phyloP scores from a whole-genome alignment of 305 asterid genomes.

The Fraxinus nigra region DNA sequence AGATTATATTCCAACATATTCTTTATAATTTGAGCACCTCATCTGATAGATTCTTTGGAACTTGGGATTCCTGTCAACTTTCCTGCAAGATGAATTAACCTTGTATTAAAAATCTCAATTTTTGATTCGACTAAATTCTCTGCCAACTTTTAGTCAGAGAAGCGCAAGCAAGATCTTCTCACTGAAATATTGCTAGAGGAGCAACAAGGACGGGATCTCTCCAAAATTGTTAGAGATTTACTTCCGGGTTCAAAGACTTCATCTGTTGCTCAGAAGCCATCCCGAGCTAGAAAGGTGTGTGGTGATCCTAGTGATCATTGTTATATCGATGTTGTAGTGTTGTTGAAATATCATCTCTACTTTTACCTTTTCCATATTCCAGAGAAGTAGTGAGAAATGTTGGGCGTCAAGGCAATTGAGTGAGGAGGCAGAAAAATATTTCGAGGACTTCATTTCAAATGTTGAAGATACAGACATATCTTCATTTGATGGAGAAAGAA shows the following conservation, averaged over 20 bases:
- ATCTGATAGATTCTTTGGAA: neutral
- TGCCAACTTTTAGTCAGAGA: slow-evolving; percentile 44
- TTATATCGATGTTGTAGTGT: neutral
- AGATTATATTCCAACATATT: neutral
- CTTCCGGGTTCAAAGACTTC: slow-evolving; percentile 44
- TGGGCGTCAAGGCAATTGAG: slow-evolving; percentile 50
- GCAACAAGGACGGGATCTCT: slow-evolving; percentile 46
- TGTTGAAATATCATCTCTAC: neutral
- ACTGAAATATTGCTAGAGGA: slow-evolving; percentile 55
- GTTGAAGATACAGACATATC: slow-evolving; percentile 91
- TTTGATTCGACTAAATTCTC: neutral
- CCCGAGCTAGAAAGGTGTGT: slow-evolving; percentile 58
- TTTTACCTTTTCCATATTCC: slow-evolving; percentile 23
- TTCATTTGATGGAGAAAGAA: slow-evolving; percentile 91
- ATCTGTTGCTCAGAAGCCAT: slow-evolving; percentile 38
- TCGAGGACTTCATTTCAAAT: slow-evolving; percentile 78
- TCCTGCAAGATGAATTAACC: neutral
- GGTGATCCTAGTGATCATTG: neutral
- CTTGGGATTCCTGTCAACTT: neutral
- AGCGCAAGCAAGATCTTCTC: slow-evolving; percentile 52
- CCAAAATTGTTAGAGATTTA: slow-evolving; percentile 38
- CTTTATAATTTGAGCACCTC: neutral
- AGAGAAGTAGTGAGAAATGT: slow-evolving; percentile 74
- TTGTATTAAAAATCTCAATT: neutral
- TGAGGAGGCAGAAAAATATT: slow-evolving; percentile 78